Conservation (phyloP, 2,329 filamentous ascomycete species). For the Sporothrix protearum region DNA sequence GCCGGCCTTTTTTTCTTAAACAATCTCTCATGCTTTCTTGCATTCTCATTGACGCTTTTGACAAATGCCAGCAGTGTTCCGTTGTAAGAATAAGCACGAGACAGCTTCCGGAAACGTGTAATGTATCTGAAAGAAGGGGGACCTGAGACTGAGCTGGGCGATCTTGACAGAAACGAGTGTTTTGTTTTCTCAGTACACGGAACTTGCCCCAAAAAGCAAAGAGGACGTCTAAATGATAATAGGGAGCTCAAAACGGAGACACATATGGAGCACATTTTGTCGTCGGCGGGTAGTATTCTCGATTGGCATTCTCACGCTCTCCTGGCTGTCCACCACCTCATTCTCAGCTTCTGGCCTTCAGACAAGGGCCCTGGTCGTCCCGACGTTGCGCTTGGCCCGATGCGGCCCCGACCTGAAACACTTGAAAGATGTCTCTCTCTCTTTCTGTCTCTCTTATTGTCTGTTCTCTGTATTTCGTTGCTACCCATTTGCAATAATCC, state of each 20-base stretch:
- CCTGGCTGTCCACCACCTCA: not conserved
- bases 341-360: not conserved
- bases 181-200: too few relatives aligned
- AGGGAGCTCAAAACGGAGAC: not conserved
- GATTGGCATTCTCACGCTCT: not conserved
- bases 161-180: too few relatives aligned
- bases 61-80: too few relatives aligned
- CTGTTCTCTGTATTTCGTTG: not conserved
- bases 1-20: too few relatives aligned
- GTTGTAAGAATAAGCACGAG: too few relatives aligned
- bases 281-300: not conserved
- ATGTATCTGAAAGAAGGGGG: too few relatives aligned
- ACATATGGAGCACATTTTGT: not conserved
- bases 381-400: constrained; percentile 14
- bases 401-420: constrained; percentile 18
- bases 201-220: not conserved
- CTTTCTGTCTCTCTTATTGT: not conserved
- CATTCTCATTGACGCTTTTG: too few relatives aligned
- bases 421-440: not conserved
- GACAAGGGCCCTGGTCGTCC: constrained; percentile 7
- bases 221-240: not conserved
- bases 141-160: too few relatives aligned
- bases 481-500: not conserved
- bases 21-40: too few relatives aligned
- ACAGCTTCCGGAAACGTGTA: too few relatives aligned